Base-by-base conservation (phyloP, 306 rosid species). In the Vicia villosa region DNA sequence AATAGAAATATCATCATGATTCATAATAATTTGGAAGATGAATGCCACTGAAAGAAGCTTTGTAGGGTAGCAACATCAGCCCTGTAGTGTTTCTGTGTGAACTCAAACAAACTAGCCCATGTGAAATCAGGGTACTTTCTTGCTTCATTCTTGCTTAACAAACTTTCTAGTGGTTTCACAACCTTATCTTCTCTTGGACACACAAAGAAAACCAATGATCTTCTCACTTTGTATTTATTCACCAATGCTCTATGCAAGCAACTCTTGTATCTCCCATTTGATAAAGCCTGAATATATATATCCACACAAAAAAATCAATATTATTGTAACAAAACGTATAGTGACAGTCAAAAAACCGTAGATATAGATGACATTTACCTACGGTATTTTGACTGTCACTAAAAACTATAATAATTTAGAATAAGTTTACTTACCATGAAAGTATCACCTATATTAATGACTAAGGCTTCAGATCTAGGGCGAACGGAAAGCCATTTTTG, bases 381-480 rank as follows among this genome's bases (percentile, higher is more conserved):
- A 32, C 37, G 8, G 37, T 32, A 32, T 5, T 32, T 6, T 6
- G 9, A 5, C 1, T 6, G 37, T 32, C 37, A 32, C 37, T 32
- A 32, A 0, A 32, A 34, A 34, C 10, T 6, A 6, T 2, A 34
- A 34, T 1, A 7, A 34, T 32, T 32, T 32, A 32, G 1, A 6
- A 32, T 32, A 32, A 32, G 20, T n/a, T 19, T 22, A 47, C 68
- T 3, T 79, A 89, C 96, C 93, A 82, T 82, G 71, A 89, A 89
- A 22, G 96, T 89, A 66, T 89, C 96, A 2, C 96, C 96, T 2
- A 87, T 79, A 70, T 89, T 89, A 6, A 89, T 71, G 81, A 89
- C 93, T 1, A 89, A 65, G 16, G 96, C 96, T 37, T 87, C 83
- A 2, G 81, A 80, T 45, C 85, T 68, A 12, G 96, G 96, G 0